phyloP scores from a whole-genome alignment of 768 basidiomycete genomes.

The Tremella fuciformis region DNA sequence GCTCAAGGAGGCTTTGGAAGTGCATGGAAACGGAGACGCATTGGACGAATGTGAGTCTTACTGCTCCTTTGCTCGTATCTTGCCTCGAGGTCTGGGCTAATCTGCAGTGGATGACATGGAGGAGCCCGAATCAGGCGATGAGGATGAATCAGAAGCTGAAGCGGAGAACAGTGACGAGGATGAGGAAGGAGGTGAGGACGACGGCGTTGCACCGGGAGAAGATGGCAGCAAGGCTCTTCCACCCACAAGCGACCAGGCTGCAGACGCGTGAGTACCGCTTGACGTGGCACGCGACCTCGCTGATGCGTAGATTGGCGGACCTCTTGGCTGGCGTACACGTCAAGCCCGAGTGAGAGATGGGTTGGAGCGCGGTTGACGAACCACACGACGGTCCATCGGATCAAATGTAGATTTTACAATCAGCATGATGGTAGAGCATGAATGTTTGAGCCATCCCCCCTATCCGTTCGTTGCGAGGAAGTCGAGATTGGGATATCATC shows the following conservation, averaged over 20 bases:
- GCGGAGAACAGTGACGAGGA: conserved; percentile 34
- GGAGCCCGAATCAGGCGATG: conserved; percentile 61
- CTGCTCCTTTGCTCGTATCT: background rate
- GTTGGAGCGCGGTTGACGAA: no score
- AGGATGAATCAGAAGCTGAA: conserved; percentile 53
- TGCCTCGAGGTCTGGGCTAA: conserved; percentile 1
- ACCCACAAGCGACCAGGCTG: conserved; percentile 32
- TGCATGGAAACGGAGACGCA: conserved; percentile 68
- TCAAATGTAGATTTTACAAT: no score
- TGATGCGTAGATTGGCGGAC: conserved; percentile 42
- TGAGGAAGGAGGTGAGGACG: conserved; percentile 19
- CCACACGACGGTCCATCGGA: no score
- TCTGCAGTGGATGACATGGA: conserved; percentile 65
- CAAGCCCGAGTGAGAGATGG: background rate
- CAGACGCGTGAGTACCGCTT: conserved; percentile 38
- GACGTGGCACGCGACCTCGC: background rate
- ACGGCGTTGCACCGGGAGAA: conserved; percentile 24
- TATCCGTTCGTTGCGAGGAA: no score
- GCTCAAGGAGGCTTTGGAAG: conserved; percentile 53
- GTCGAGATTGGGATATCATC: background rate
- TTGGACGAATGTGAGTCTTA: conserved; percentile 61
- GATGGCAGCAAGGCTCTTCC: conserved; percentile 27
- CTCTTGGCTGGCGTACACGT: conserved; percentile 37
- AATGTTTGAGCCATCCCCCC: no score
- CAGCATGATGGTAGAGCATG: no score